Evolutionary conservation across 2,329 filamentous ascomycete species (phyloP).

Genomic region (Alternaria brassicicola): DNA sequence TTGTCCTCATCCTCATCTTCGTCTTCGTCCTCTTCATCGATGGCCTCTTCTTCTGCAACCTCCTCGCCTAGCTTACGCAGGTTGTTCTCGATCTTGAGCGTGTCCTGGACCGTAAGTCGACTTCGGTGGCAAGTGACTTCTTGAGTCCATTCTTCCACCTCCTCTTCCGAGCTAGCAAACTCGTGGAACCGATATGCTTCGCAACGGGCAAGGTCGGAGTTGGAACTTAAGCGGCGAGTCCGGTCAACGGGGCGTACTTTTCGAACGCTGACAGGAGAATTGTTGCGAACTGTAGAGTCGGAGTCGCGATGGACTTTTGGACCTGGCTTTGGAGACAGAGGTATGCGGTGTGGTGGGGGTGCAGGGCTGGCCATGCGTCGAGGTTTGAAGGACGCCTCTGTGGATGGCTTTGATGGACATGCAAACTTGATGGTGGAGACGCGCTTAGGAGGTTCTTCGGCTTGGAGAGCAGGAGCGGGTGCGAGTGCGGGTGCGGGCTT

Average conservation of each 20-base stretch:
- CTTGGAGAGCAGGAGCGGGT: conserved; percentile 18
- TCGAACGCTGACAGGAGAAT: conserved; percentile 53
- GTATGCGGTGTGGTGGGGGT: conserved; percentile 38
- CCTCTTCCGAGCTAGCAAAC: conserved; percentile 83
- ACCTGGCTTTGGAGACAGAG: conserved; percentile 38
- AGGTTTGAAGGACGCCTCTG: conserved; percentile 47
- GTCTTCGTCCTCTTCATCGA: conserved; percentile 60
- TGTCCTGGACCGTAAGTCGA: conserved; percentile 87
- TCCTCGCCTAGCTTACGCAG: conserved; percentile 87
- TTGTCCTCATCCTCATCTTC: conserved; percentile 55
- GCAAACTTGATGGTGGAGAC: conserved; percentile 75
- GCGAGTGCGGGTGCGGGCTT: conserved; percentile 18
- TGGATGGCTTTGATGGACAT: conserved; percentile 62
- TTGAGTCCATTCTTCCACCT: conserved; percentile 91
- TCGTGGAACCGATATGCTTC: conserved; percentile 77
- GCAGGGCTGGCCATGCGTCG: conserved; percentile 54
- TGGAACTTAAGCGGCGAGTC: conserved; percentile 44
- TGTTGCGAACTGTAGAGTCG: conserved; percentile 57
- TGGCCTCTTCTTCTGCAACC: conserved; percentile 80
- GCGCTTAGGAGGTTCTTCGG: conserved; percentile 55
- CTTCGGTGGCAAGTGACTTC: conserved; percentile 67
- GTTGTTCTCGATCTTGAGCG: conserved; percentile 84
- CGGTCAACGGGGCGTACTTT: conserved; percentile 45
- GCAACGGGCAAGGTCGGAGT: conserved; percentile 57
- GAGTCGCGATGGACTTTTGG: conserved; percentile 54